Evolutionary conservation across 805 yeast species (phyloP).

Genomic region (Clavispora carvajalis): DNA sequence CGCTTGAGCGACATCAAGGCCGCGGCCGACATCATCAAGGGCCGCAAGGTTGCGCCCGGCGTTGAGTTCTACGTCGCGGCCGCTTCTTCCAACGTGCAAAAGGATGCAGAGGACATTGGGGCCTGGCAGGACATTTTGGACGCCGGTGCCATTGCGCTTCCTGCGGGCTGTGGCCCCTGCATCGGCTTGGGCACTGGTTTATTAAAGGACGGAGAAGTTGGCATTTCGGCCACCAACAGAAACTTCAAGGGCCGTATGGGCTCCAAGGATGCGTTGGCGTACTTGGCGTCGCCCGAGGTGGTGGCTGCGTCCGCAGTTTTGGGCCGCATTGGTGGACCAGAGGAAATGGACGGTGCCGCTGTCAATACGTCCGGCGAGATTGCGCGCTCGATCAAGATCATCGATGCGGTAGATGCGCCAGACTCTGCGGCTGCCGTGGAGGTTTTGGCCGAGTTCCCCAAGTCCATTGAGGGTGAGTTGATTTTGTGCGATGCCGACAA

Average conservation of each 20-base stretch:
- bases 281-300: slow-evolving; percentile 93
- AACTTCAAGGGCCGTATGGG: slow-evolving; percentile 99
- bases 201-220: slow-evolving; percentile 92
- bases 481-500: slow-evolving; percentile 95
- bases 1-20: slow-evolving; percentile 88
- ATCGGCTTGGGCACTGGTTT: slow-evolving; percentile 95
- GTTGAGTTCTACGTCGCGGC: slow-evolving; percentile 98
- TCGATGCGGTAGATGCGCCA: slow-evolving; percentile 23
- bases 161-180: slow-evolving; percentile 99
- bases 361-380: slow-evolving; percentile 45
- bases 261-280: slow-evolving; percentile 91
- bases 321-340: slow-evolving; percentile 92
- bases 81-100: slow-evolving; percentile 89
- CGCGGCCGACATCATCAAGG: slow-evolving; percentile 84
- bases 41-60: slow-evolving; percentile 77
- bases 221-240: slow-evolving; percentile 97
- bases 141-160: slow-evolving; percentile 92
- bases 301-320: slow-evolving; percentile 98
- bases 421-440: slow-evolving; percentile 46
- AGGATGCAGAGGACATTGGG: slow-evolving; percentile 85
- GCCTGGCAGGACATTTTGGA: slow-evolving; percentile 87
- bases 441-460: slow-evolving; percentile 88
- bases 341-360: slow-evolving; percentile 62
- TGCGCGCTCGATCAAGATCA: slow-evolving; percentile 33
- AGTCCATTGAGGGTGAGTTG: slow-evolving; percentile 80